Evolutionary conservation across 495 filamentous ascomycete genomes (phyloP), one percentile per base, ranked within the genome.

Genomic region (Neurospora sp.): DNA sequence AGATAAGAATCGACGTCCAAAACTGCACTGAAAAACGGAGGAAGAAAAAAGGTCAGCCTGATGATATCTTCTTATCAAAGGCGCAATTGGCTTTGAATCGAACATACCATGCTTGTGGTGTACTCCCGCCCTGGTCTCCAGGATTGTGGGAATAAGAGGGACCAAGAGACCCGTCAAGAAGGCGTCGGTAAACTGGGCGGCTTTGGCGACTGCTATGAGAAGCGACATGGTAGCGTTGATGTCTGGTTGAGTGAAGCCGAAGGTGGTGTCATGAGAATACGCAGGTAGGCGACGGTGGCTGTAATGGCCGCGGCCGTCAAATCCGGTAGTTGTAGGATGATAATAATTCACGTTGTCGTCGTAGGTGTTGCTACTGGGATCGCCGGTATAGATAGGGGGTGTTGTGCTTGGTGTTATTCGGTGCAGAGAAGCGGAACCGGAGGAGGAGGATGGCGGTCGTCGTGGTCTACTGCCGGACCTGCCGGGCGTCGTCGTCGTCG

Each of bases 81-180:
- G 37, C 35, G 20, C 40, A 35, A 7, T 27, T 27, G 20, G 5
- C 41, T 14, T 37, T 8, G 35, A 18, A 39, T 12, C 18, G 2
- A 18, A 45, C 69, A 37, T 70, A 78, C 76, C 70, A 75, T 79
- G 78, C 16, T 75, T 73, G 3, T 65, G 69, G 2, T 74, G 75
- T 16, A 76, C 70, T 20, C 73, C 44, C 3, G 72, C 65, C 12
- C 71, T 72, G 22, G 12, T 68, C 27, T 76, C 12, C 37, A 80
- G 45, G 38, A 80, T 75, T n/a, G 76, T 71, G 9, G 78, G 78
- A 37, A 80, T 71, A 61, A 80, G 45, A 39, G 78, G 78, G 45
- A 80, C 20, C 53, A 61, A 31, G 2, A 61, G 53, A 8, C 22
- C 53, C 4, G 53, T 61, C 22, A 61, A 4, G 12, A 61, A 61